Base-by-base conservation (phyloP, 2,329 filamentous ascomycete species). In the Amauroascus verrucosus region DNA sequence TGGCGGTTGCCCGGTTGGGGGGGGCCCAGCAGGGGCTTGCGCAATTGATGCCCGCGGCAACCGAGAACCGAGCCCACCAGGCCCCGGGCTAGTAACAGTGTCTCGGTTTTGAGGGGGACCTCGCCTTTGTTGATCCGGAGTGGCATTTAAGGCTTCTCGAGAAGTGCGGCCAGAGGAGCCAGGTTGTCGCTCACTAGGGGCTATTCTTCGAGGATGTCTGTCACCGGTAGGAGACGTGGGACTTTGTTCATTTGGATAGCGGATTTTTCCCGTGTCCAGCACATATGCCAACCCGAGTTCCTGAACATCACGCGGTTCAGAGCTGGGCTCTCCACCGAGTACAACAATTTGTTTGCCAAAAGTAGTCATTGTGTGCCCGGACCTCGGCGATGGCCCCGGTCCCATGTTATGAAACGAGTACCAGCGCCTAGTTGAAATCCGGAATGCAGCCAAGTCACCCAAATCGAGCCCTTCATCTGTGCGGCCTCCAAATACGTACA, bases 381-480 rank as follows among this genome's bases (percentile, higher is more conserved):
- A 97, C 56, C 93, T 80, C 30, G 93, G 84, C 2, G 90, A 96
- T 0, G 93, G 93, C 1, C 90, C 94, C 2, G 90, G 90, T 0
- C 93, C 93, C 93, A 98, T 98, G 65, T 98, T 98, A 65, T 98
- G 93, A 71, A 98, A 98, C 33, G 93, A 98, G 68, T 97, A 98
- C 93, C 93, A 98, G 56, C 93, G 82, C 59, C 88, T 83, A 9
- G 89, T 89, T 0, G 85, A 82, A 61, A 87, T 87, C 48, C 83
- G 78, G 69, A 88, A 88, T 8, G 93, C 93, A 1, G 93, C 91
- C 41, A 98, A 77, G 68, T 98, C 93, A 32, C 91, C 93, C 3
- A 98, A 75, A 66, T 98, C 93, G 26, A 84, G 81, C 1, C 93
- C 93, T 61, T 97, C 90, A 65, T 96, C 88, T 0, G 89, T 96